phyloP scores from a whole-genome alignment of 257 asterid genomes.

The Ocimum tenuiflorum region DNA sequence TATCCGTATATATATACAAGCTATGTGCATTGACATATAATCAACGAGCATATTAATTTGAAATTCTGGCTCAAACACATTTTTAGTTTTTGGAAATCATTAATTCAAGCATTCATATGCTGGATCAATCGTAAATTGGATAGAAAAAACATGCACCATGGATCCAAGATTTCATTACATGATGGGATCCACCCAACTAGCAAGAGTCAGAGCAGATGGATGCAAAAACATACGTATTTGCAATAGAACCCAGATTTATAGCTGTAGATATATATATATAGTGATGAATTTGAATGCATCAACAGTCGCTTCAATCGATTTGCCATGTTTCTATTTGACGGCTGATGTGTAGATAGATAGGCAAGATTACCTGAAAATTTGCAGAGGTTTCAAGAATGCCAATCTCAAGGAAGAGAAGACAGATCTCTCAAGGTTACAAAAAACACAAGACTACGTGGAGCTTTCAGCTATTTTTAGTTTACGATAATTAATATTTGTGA shows the following conservation, averaged over 20 bases:
- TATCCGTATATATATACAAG: not conserved
- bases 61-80: too few relatives aligned
- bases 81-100: not conserved
- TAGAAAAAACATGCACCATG: not conserved
- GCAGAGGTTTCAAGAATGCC: slow-evolving; percentile 14
- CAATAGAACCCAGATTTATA: not conserved
- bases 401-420: slow-evolving; percentile 4
- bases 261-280: not conserved
- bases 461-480: not conserved
- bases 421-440: not conserved
- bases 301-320: not conserved
- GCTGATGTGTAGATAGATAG: not conserved
- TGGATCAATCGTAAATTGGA: not conserved
- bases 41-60: not conserved
- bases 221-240: not conserved
- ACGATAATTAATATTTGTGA: not conserved
- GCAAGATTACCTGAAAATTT: slow-evolving; percentile 17
- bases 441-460: not conserved
- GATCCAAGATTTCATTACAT: not conserved
- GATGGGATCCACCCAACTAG: not conserved
- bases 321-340: not conserved
- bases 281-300: not conserved
- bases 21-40: not conserved
- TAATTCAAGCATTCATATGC: not conserved
- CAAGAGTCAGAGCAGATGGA: not conserved